Evolutionary conservation across 2,329 filamentous ascomycete genomes (phyloP), one percentile per base, ranked within the genome.

Genomic region (Cryphonectria parasitica): DNA sequence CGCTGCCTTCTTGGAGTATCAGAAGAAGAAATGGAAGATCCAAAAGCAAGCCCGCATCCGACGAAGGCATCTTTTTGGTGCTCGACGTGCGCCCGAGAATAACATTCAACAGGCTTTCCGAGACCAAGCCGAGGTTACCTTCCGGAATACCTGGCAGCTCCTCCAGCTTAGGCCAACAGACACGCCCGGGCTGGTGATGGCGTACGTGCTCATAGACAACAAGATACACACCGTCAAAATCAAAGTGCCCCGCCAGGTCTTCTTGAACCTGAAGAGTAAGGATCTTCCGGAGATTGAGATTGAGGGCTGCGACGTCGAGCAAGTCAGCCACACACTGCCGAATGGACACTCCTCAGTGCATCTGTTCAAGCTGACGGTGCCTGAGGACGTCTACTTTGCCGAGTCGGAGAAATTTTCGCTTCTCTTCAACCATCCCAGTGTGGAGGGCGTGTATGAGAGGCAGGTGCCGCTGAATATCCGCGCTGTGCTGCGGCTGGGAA

Each of bases 1-100:
- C 75, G 84, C 89, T 25, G 93, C 89, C 0, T 99, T 97, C 84
- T 80, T 99, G 67, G 87, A 92, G 77, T 98, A 98, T 77, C 96
- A 99, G 79, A 99, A 99, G 81, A 90, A 95, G 82, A 99, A 99
- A 81, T 99, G 96, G 96, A 98, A 95, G 83, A 91, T 98, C 52
- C 96, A 99, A 79, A 97, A 94, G 77, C 92, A 97, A 79, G 94
- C 95, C 45, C 90, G 96, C 31, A 87, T 91, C 72, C 90, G 95
- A 60, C 88, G 97, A 74, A 89, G 95, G 64, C 96, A 99, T 79
- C 85, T 99, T 0, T 99, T 99, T 76, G 96, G 96, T 71, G 95
- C 99, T 76, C 91, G 92, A 70, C 88, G 90, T 71, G 84, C 84
- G 15, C 91, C 91, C 69, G 87, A 86, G 56, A 87, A 81, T 77